These are phyloP conservation scores for Akanthomyces dipterigenus DNA, from an alignment of 2,329 filamentous ascomycete species.

Conservation along the genomic window DNA sequence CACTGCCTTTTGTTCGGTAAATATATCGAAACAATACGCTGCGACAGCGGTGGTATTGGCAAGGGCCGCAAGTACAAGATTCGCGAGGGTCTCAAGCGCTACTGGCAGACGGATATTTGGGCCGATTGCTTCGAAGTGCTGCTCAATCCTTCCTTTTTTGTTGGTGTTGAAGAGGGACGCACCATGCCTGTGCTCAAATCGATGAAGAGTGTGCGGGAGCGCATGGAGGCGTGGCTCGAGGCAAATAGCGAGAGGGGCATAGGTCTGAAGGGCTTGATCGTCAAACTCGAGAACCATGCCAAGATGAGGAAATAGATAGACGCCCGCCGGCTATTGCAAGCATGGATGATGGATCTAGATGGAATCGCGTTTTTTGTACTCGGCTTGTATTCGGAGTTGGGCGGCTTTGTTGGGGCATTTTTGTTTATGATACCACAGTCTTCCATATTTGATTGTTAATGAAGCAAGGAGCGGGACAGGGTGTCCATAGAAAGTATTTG, in stretches of 20 bases:
- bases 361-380: background rate
- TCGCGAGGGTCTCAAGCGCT: slow-evolving; percentile 78
- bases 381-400: background rate
- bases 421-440: slow-evolving; percentile 4
- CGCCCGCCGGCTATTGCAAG: background rate
- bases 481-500: background rate
- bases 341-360: background rate
- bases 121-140: slow-evolving; percentile 72
- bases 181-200: slow-evolving; percentile 67
- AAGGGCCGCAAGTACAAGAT: slow-evolving; percentile 68
- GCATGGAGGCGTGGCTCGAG: slow-evolving; percentile 80
- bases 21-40: slow-evolving; percentile 76
- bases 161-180: slow-evolving; percentile 57
- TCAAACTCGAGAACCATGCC: slow-evolving; percentile 51
- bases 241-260: slow-evolving; percentile 75
- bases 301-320: slow-evolving; percentile 26
- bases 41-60: slow-evolving; percentile 48
- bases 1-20: slow-evolving; percentile 89
- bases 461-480: background rate
- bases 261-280: slow-evolving; percentile 62
- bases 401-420: background rate
- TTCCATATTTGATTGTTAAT: background rate
- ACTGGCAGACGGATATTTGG: slow-evolving; percentile 97
- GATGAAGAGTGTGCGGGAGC: slow-evolving; percentile 61
- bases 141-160: slow-evolving; percentile 68